phyloP scores from a whole-genome alignment of 148 eudicot species.

The Selenicereus undatus region DNA sequence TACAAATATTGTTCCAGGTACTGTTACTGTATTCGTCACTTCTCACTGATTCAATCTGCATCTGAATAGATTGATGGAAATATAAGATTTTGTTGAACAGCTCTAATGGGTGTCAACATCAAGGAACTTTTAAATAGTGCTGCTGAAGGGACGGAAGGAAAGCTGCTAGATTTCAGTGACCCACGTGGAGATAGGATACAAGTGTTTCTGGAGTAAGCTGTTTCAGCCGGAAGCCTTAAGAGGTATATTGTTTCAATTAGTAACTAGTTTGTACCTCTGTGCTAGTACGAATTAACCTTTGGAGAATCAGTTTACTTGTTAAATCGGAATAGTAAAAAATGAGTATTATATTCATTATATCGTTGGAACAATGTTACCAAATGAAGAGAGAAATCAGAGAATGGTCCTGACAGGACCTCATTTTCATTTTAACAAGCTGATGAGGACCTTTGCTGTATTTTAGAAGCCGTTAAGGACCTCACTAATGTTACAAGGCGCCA shows the following conservation, averaged over 20 bases:
- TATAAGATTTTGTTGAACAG: slow-evolving; percentile 30
- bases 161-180: slow-evolving; percentile 75
- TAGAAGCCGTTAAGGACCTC: too few species aligned
- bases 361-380: too few species aligned
- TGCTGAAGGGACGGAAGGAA: slow-evolving; percentile 61
- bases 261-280: too few species aligned
- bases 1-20: slow-evolving; percentile 96
- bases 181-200: slow-evolving; percentile 80
- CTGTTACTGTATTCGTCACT: not conserved
- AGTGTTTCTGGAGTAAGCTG: slow-evolving; percentile 64
- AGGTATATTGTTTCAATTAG: not conserved
- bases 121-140: slow-evolving; percentile 71
- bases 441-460: too few species aligned
- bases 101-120: slow-evolving; percentile 81
- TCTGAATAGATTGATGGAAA: not conserved
- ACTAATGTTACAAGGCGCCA: too few species aligned
- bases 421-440: too few species aligned
- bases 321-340: too few species aligned
- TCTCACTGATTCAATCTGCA: not conserved
- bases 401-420: too few species aligned
- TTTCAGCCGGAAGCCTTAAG: slow-evolving; percentile 1
- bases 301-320: too few species aligned
- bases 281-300: not conserved
- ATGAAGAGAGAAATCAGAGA: too few species aligned
- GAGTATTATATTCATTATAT: too few species aligned